Evolutionary conservation across 352 stramenopile species (phyloP).

Genomic region (Phytophthora pisi): DNA sequence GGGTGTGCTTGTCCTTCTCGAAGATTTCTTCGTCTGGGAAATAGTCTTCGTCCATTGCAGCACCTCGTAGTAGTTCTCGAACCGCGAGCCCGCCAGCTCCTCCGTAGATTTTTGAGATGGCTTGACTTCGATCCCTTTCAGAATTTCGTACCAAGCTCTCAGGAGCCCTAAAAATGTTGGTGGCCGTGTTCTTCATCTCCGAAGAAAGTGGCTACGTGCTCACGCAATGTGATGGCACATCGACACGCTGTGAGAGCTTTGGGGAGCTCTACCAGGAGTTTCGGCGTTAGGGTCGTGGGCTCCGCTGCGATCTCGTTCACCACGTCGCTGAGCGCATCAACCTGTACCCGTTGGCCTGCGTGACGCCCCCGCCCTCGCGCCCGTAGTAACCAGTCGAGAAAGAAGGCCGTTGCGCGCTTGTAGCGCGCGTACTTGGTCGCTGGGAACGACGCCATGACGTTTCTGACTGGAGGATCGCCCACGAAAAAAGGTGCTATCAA

Average conservation of each 20-base stretch:
- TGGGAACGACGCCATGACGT: background rate
- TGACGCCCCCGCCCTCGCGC: background rate
- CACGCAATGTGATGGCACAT: background rate
- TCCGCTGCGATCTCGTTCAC: background rate
- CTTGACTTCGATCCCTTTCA: background rate
- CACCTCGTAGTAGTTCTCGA: constrained; percentile 10
- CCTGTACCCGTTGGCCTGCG: background rate
- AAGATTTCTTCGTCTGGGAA: constrained; percentile 9
- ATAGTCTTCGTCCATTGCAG: constrained; percentile 12
- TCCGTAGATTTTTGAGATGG: background rate
- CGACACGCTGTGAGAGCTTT: background rate
- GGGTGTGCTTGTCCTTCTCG: background rate
- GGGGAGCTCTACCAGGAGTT: background rate
- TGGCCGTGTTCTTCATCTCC: background rate
- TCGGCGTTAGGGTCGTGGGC: background rate
- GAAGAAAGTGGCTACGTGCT: background rate
- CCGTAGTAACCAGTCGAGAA: background rate
- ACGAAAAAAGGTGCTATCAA: too few relatives aligned
- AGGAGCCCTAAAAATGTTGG: background rate
- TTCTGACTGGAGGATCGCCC: too few relatives aligned
- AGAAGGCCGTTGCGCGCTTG: background rate
- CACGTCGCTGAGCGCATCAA: background rate
- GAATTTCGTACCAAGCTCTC: background rate
- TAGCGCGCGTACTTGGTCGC: background rate
- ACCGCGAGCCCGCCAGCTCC: background rate